Evolutionary conservation across 805 yeast genomes (phyloP), one percentile per base, ranked within the genome.

Genomic region (Wickerhamomyces chaumierensis): DNA sequence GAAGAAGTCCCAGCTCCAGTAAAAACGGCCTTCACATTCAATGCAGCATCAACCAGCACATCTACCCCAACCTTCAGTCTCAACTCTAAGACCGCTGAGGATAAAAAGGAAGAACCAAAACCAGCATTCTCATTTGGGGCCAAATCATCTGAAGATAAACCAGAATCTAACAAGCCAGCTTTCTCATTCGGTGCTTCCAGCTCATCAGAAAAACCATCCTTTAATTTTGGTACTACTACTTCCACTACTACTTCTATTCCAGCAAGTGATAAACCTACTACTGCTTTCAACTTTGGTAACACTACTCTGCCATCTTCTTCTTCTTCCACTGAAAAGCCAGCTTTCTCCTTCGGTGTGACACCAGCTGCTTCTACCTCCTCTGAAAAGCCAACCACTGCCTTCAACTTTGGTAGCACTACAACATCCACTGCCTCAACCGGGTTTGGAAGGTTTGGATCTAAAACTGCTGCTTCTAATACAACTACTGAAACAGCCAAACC

Each of bases 51-150:
- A n/a, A n/a, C n/a, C n/a, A n/a, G n/a, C n/a, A n/a, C n/a, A n/a
- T n/a, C n/a, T n/a, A n/a, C n/a, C n/a, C n/a, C n/a, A n/a, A n/a
- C n/a, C n/a, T n/a, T n/a, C n/a, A n/a, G n/a, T n/a, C n/a, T n/a
- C n/a, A n/a, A n/a, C n/a, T n/a, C n/a, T n/a, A n/a, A 39, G 14
- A 35, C 39, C 15, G 43, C 41, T n/a, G 18, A 39, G 20, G 34
- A 34, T 28, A 34, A 16, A 42, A 37, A 25, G 36, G 40, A 15
- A 39, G 42, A 25, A 38, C 40, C 12, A 5, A 50, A 49, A 27
- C 54, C 63, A 9, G 41, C 53, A 2, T 57, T 52, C 36, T 36
- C 46, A 3, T 56, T 59, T 40, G 58, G 57, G 19, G 21, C 42
- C 16, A 21, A 33, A 8, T 18, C 28, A 14, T 13, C 38, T n/a